Conservation (phyloP, 148 eudicot genomes). For the Bassia scoparia region DNA sequence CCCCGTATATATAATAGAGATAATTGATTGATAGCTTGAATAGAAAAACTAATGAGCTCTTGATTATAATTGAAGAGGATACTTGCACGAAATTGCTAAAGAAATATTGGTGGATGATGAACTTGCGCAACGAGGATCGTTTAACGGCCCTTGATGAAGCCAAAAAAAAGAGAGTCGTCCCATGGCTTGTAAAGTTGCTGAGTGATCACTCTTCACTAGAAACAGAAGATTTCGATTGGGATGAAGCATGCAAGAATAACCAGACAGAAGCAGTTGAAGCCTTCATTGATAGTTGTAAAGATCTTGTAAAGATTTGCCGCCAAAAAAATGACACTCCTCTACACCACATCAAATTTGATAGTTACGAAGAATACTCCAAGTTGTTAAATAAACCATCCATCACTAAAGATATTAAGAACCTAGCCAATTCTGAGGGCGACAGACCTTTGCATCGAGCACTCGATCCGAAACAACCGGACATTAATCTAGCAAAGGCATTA, state of each 20-base stretch:
- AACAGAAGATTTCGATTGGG: background rate
- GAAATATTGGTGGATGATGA: too few species aligned
- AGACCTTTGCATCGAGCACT: constrained; percentile 25
- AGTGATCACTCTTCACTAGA: background rate
- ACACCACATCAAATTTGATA: constrained; percentile 8
- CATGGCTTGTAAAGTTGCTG: background rate
- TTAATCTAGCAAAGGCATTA: background rate
- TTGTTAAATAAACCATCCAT: background rate
- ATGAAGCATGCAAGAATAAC: constrained; percentile 2
- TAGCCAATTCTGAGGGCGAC: background rate
- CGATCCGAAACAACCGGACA: background rate
- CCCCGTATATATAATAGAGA: too few species aligned
- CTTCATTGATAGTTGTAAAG: background rate
- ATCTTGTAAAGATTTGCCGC: constrained; percentile 2
- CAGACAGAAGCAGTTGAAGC: background rate
- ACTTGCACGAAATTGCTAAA: too few species aligned
- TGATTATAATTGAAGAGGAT: too few species aligned
- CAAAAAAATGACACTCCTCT: constrained; percentile 19
- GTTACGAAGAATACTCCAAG: background rate
- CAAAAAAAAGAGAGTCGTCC: background rate
- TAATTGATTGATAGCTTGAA: too few species aligned
- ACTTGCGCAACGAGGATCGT: too few species aligned
- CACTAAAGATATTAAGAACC: constrained; percentile 2
- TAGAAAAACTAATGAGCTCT: too few species aligned
- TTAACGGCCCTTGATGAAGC: too few species aligned